Base-by-base conservation (phyloP, 257 asterid species). In the Petunia secreta region DNA sequence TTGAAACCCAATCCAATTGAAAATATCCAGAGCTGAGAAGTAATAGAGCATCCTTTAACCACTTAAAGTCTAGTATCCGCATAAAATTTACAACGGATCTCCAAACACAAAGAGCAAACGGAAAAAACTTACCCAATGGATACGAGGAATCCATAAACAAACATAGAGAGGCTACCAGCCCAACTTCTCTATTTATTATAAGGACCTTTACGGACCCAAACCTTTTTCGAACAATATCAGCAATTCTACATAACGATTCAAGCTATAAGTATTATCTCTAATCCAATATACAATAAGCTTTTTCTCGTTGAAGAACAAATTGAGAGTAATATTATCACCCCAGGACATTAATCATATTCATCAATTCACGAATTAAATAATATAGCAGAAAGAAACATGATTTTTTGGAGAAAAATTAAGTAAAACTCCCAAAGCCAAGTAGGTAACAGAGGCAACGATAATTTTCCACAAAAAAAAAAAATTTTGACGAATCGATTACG, bases 151-250 rank as follows among this genome's bases (percentile, higher is more conserved):
- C 99, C 96, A 1, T 90, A 83, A 46, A 88, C 87, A 81, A 95
- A 89, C 99, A 95, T 95, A 63, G 98, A 86, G 65, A 93, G 66
- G 90, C 98, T 95, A 80, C 99, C 99, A 44, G 92, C 97, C 94
- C 87, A 92, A 81, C 99, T 95, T 91, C 93, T 95, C 50, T 86
- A 82, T 36, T 80, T 92, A 87, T 95, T 95, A 84, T 95, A 89
- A 98, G 97, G 64, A 95, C 81, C 87, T 91, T 93, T 39, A 77
- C 4, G 34, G 89, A 81, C 74, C 99, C 99, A 76, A 91, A 92
- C 88, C 91, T 92, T 82, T 98, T 81, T 86, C 99, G 98, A 85
- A 93, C 88, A 80, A 95, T 95, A 87, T 95, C 98, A 63, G 99
- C 99, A 80, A 93, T 87, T 75, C 99, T 95, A 75, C 77, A 83